These are phyloP conservation scores for Puccinia polysora DNA, from an alignment of 1,284 basidiomycete species.

Conservation along the genomic window DNA sequence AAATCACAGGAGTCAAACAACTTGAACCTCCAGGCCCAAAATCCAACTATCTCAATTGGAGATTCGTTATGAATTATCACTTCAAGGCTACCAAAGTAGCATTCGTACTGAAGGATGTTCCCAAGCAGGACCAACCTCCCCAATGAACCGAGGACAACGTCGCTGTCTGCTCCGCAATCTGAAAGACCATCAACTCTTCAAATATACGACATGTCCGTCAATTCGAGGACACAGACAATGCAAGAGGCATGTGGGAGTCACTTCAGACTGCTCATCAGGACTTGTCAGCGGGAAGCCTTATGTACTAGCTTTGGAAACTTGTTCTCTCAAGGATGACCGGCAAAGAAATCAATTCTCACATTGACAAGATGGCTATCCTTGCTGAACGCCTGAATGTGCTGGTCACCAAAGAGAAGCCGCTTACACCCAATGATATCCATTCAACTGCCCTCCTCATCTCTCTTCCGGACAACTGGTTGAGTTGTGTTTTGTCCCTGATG, in stretches of 20 bases:
- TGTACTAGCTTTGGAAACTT: slow-evolving; percentile 8
- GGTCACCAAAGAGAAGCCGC: background rate
- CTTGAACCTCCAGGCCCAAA: too few species aligned
- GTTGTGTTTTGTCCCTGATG: slow-evolving; percentile 19
- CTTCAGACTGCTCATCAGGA: slow-evolving; percentile 9
- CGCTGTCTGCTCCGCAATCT: background rate
- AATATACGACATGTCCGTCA: background rate
- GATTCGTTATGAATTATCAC: too few species aligned
- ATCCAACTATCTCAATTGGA: too few species aligned
- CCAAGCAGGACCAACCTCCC: too few species aligned
- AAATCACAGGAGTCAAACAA: too few species aligned
- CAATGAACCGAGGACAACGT: background rate
- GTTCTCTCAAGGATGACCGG: background rate
- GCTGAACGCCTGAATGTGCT: background rate
- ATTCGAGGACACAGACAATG: background rate
- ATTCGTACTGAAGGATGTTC: too few species aligned
- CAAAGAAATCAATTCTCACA: background rate
- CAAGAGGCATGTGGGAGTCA: slow-evolving; percentile 3
- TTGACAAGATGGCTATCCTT: background rate
- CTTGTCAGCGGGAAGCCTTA: background rate
- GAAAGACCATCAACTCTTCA: background rate
- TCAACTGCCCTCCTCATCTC: slow-evolving; percentile 10
- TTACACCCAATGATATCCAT: slow-evolving; percentile 5
- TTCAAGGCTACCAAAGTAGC: too few species aligned
- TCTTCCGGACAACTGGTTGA: slow-evolving; percentile 8